Conservation (phyloP, 2,329 filamentous ascomycete species). For the Sphaceloma murrayae region DNA sequence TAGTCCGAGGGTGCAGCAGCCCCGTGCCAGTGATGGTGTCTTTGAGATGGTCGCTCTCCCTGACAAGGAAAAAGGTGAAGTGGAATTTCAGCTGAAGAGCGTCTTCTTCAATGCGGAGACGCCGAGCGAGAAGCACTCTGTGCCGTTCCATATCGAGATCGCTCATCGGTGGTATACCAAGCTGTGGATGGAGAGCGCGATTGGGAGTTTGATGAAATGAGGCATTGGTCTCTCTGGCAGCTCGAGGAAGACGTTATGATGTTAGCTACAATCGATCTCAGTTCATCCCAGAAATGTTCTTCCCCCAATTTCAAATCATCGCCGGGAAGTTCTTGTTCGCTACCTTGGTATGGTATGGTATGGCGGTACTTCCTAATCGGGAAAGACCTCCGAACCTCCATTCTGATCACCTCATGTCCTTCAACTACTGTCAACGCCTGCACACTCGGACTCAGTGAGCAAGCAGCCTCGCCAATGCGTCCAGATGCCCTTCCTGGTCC, state of each 20-base stretch:
- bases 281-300: background rate
- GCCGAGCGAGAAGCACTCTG: conserved; percentile 35
- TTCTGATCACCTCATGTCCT: background rate
- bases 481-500: conserved; percentile 1
- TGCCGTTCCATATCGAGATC: conserved; percentile 41
- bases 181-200: conserved; percentile 46
- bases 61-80: conserved; percentile 50
- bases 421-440: background rate
- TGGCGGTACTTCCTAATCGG: conserved; percentile 9
- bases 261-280: background rate
- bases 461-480: background rate
- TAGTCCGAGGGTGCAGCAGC: conserved; percentile 48
- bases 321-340: no score
- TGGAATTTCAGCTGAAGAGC: conserved; percentile 57
- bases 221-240: no score
- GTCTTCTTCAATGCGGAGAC: conserved; percentile 49
- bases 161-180: conserved; percentile 49
- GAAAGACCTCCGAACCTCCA: conserved; percentile 9
- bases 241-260: background rate
- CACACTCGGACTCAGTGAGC: background rate
- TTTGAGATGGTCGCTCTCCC: conserved; percentile 55
- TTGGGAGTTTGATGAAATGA: conserved; percentile 31
- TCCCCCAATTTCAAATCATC: no score
- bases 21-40: conserved; percentile 53
- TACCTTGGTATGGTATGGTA: no score